These are phyloP conservation scores for Scenedesmus sp. DNA, from an alignment of 163 green algal genomes.

Conservation along the genomic window DNA sequence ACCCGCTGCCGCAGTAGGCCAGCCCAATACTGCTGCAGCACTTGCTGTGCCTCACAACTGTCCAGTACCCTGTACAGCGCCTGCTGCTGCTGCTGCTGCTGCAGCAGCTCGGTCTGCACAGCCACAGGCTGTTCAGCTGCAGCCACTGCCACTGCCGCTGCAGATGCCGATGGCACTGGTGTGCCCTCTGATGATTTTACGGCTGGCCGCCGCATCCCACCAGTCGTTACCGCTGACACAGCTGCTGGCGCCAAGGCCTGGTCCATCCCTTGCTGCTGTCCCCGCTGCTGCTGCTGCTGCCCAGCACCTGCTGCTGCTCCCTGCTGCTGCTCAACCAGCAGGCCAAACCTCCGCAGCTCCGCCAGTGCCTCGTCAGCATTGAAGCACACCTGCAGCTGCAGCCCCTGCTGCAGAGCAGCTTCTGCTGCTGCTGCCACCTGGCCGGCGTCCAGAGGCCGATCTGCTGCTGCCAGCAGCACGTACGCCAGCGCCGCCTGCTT, in stretches of 20 bases:
- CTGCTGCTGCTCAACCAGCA: constrained; percentile 17
- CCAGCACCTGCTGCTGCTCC: not conserved
- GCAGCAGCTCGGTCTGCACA: not conserved
- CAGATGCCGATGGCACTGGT: not conserved
- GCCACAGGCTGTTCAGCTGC: not conserved
- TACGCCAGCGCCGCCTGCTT: constrained; percentile 50
- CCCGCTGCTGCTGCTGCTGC: constrained; percentile 19
- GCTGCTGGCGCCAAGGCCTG: not conserved
- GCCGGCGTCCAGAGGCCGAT: not conserved
- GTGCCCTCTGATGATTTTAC: not conserved
- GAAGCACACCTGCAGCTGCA: constrained; percentile 44
- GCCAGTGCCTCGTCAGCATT: constrained; percentile 29
- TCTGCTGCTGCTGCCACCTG: constrained; percentile 36
- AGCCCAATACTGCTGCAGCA: constrained; percentile 52
- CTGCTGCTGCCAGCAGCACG: constrained; percentile 23
- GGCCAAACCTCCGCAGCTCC: constrained; percentile 45
- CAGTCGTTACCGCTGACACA: not conserved
- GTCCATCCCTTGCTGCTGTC: not conserved
- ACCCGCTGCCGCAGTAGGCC: constrained; percentile 31
- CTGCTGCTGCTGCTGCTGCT: constrained; percentile 21
- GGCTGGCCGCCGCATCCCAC: not conserved
- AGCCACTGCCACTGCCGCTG: not conserved
- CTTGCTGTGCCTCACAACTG: not conserved
- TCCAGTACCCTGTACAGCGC: constrained; percentile 20
- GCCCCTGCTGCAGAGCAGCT: not conserved